Conservation (phyloP, 495 filamentous ascomycete genomes). For the Lasiosphaeris hirsuta region DNA sequence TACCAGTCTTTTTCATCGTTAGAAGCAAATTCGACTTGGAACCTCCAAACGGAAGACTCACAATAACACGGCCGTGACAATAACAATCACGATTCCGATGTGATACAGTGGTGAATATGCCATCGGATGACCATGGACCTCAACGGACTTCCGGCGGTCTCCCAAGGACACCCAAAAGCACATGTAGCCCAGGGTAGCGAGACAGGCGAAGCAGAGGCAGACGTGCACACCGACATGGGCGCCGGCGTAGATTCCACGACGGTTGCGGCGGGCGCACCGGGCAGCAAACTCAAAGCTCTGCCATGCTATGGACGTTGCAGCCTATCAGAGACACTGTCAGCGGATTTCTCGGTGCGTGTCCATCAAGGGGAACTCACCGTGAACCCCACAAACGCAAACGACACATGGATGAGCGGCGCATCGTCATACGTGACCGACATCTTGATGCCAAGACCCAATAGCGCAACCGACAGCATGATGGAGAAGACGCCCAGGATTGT, state of each 20-base stretch:
- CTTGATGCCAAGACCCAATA: slow-evolving; percentile 20
- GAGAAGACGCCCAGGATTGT: slow-evolving; percentile 12
- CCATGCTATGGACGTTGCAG: slow-evolving; percentile 17
- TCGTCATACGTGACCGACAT: slow-evolving; percentile 19
- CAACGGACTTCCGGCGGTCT: slow-evolving; percentile 13
- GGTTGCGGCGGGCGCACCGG: slow-evolving; percentile 11
- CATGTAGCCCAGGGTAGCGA: slow-evolving; percentile 23
- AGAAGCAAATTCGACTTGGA: background rate
- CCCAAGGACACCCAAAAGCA: slow-evolving; percentile 23
- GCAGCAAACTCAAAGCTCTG: slow-evolving; percentile 17
- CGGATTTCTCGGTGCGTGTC: background rate
- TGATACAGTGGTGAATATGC: slow-evolving; percentile 17
- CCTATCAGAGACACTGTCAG: slow-evolving; percentile 4
- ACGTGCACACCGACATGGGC: slow-evolving; percentile 39
- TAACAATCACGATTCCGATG: slow-evolving; percentile 21
- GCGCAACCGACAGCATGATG: slow-evolving; percentile 16
- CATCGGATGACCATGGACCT: slow-evolving; percentile 6
- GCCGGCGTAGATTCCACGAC: slow-evolving; percentile 34
- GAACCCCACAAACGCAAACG: slow-evolving; percentile 22
- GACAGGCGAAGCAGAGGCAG: slow-evolving; percentile 31
- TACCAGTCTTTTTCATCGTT: slow-evolving; percentile 9
- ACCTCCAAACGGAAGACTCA: slow-evolving; percentile 1
- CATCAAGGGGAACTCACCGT: slow-evolving; percentile 10
- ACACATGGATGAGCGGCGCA: slow-evolving; percentile 19
- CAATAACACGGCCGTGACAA: slow-evolving; percentile 12